Conservation (phyloP, 768 basidiomycete genomes). For the Ramaria sp. region DNA sequence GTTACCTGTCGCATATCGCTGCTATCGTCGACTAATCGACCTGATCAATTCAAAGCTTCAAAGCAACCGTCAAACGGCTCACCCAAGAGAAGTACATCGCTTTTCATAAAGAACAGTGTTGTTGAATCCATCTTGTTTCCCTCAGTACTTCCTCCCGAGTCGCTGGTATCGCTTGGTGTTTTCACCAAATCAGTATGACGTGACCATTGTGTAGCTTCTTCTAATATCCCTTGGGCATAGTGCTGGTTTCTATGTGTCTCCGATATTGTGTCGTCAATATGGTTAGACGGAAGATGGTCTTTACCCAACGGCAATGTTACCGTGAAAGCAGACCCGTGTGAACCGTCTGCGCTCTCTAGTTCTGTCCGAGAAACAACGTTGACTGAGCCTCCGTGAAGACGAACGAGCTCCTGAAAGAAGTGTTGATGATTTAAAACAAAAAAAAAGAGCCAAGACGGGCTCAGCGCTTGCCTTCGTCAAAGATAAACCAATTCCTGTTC, state of each 20-base stretch:
- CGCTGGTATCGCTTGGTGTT: conserved; percentile 2
- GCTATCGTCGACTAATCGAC: conserved; percentile 19
- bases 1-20: conserved; percentile 18
- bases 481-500: conserved; percentile 26
- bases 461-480: conserved; percentile 18
- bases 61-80: conserved; percentile 9
- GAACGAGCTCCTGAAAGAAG: conserved; percentile 22
- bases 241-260: conserved; percentile 11
- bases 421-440: conserved; percentile 4
- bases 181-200: conserved; percentile 12
- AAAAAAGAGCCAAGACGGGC: background rate
- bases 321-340: conserved; percentile 24
- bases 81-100: conserved; percentile 23
- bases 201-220: conserved; percentile 27
- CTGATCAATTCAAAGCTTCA: background rate
- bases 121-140: conserved; percentile 20
- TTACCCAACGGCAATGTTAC: conserved; percentile 23
- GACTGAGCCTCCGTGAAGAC: conserved; percentile 25
- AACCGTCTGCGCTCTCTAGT: conserved; percentile 18
- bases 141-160: conserved; percentile 12
- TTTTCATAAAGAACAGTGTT: conserved; percentile 24
- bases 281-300: conserved; percentile 21
- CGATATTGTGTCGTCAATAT: conserved; percentile 15
- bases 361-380: conserved; percentile 19
- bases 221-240: conserved; percentile 26